Evolutionary conservation across 2,329 filamentous ascomycete genomes (phyloP).

Genomic region (Ophiostoma piceae): DNA sequence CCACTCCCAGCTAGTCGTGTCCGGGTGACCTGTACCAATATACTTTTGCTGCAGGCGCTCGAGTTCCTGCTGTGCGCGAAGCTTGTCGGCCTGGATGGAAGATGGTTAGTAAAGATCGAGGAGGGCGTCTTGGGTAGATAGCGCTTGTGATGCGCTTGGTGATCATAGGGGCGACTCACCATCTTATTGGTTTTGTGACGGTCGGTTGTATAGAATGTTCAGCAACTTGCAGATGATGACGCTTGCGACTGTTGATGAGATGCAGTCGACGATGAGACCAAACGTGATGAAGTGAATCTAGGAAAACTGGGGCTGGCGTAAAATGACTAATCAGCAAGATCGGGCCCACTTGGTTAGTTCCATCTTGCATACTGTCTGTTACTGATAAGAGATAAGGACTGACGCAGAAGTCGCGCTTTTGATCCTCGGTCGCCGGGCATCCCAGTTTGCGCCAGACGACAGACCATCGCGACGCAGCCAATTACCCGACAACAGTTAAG

Average conservation of each 20-base stretch:
- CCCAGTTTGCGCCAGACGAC: conserved; percentile 12
- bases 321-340: conserved; percentile 18
- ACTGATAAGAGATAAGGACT: conserved; percentile 10
- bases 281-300: not conserved
- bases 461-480: not conserved
- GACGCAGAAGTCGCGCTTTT: conserved; percentile 12
- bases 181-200: not conserved
- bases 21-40: conserved; percentile 90
- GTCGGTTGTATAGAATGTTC: not conserved
- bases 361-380: not conserved
- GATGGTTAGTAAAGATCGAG: not conserved
- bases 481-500: not conserved
- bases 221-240: not conserved
- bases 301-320: conserved; percentile 14
- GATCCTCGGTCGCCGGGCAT: not conserved
- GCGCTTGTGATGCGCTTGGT: not conserved
- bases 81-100: conserved; percentile 74
- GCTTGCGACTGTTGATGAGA: not conserved
- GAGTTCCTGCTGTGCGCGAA: conserved; percentile 94
- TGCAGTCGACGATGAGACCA: not conserved
- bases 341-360: not conserved
- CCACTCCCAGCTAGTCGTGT: conserved; percentile 98
- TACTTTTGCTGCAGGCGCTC: conserved; percentile 94
- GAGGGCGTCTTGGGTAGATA: not conserved
- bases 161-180: not conserved